phyloP scores from a whole-genome alignment of 495 filamentous ascomycete species.

The Lepraria neglecta region DNA sequence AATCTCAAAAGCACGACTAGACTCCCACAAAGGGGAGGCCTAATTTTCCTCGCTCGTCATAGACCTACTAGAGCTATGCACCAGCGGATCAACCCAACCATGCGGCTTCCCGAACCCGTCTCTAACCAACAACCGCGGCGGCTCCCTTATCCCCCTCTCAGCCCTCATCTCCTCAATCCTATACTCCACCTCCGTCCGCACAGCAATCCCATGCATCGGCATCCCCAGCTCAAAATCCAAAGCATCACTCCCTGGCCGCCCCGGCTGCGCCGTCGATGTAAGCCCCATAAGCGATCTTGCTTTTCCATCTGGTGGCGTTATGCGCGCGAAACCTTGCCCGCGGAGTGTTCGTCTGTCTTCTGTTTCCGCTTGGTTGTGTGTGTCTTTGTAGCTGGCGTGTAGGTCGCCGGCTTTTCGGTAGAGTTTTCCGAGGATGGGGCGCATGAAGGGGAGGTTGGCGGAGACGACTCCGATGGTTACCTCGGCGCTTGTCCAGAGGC shows the following conservation, averaged over 20 bases:
- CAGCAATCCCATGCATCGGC: background rate
- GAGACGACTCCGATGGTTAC: conserved; percentile 1
- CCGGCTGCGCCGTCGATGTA: background rate
- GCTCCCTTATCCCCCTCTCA: background rate
- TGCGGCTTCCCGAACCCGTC: background rate
- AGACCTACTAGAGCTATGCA: background rate
- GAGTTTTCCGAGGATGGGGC: background rate
- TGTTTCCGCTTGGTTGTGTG: background rate
- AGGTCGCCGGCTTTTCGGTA: background rate
- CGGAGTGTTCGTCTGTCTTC: background rate
- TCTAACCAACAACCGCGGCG: background rate
- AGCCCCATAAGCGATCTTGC: background rate
- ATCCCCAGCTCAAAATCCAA: background rate
- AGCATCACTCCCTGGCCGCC: background rate
- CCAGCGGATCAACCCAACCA: background rate
- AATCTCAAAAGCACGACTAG: too few species aligned
- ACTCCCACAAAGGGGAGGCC: too few species aligned
- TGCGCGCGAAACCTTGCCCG: background rate
- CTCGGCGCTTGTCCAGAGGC: background rate
- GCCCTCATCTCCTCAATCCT: background rate
- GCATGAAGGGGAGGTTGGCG: conserved; percentile 3
- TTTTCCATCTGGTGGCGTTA: background rate
- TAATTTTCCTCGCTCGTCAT: too few species aligned
- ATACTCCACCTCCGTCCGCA: background rate
- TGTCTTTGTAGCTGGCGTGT: background rate